Base-by-base conservation (phyloP, 305 asterid species). In the Ilex paraguariensis region DNA sequence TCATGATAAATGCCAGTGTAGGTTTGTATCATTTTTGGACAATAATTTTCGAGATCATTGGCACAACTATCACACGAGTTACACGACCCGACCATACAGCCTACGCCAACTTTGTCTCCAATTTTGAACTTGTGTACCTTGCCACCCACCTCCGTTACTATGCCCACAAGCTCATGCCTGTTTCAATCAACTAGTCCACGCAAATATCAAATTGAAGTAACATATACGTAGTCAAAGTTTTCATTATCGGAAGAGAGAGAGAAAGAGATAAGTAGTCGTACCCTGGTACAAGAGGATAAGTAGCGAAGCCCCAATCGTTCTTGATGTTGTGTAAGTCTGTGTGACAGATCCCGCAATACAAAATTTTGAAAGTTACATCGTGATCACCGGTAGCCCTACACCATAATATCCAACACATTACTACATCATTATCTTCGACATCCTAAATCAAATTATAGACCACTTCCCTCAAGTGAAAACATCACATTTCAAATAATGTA, bases 81-180 rank as follows among this genome's bases (percentile, higher is more conserved):
- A 56, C 79, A 74, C 3, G 79, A 74, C 59, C 67, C 79, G 13
- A 62, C 48, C 30, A 74, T 0, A 52, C 66, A 66, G n/a, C 79
- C 79, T 0, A 74, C 67, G 0, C 73, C 79, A 10, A 74, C 66
- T 58, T 63, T 70, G 32, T 70, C 73, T 10, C 79, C 79, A 1
- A 54, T 57, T 15, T 69, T 59, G 16, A 69, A 74, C 4, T 45
- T 74, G 1, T 31, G 28, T 0, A 74, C 79, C 13, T 74, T 65
- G 65, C 44, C 62, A 10, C 75, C 75, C 51, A 74, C 63, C 56
- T 69, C 69, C 1, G 66, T 74, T 60, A 69, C 75, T 3, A 69
- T 57, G 2, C 79, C 79, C 2, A 54, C 79, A 32, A 74, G 53
- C 44, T 74, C 79, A 21, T 74, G 79, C 66, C 75, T 73, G 74